Evolutionary conservation across 148 eudicot genomes (phyloP).

Genomic region (Rhododendron williamsianum): DNA sequence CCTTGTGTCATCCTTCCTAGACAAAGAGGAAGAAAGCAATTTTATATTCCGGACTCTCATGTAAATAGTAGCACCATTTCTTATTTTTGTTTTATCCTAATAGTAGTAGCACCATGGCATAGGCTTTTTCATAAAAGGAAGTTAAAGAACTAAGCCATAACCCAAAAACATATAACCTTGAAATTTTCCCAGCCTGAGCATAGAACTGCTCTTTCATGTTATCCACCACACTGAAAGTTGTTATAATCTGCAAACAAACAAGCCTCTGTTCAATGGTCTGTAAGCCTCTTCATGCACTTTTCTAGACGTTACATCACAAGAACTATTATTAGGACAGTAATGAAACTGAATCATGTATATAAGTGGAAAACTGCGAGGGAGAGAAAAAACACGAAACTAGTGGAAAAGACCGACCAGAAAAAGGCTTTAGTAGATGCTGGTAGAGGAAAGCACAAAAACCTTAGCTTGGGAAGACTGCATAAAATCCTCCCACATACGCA

Average conservation of each 20-base stretch:
- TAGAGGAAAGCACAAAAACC: background rate
- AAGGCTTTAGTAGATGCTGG: background rate
- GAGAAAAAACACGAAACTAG: background rate
- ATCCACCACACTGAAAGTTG: constrained; percentile 93
- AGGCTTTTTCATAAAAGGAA: background rate
- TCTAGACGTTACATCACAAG: background rate
- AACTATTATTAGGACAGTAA: background rate
- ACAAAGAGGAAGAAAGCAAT: constrained; percentile 7
- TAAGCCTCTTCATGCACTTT: background rate
- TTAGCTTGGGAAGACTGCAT: constrained; percentile 1
- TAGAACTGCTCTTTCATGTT: constrained; percentile 90
- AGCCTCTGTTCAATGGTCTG: background rate
- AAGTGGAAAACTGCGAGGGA: background rate
- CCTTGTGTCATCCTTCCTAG: constrained; percentile 69
- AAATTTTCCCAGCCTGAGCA: constrained; percentile 46
- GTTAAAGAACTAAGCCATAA: background rate
- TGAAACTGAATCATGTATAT: background rate
- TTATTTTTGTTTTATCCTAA: background rate
- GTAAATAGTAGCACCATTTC: background rate
- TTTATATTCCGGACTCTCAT: background rate
- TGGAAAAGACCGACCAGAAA: background rate
- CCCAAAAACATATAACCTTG: constrained; percentile 45
- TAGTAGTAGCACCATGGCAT: background rate
- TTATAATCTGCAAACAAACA: constrained; percentile 56
- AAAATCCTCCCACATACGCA: background rate